phyloP scores from a whole-genome alignment of 768 basidiomycete species.

The Suillus placidus region DNA sequence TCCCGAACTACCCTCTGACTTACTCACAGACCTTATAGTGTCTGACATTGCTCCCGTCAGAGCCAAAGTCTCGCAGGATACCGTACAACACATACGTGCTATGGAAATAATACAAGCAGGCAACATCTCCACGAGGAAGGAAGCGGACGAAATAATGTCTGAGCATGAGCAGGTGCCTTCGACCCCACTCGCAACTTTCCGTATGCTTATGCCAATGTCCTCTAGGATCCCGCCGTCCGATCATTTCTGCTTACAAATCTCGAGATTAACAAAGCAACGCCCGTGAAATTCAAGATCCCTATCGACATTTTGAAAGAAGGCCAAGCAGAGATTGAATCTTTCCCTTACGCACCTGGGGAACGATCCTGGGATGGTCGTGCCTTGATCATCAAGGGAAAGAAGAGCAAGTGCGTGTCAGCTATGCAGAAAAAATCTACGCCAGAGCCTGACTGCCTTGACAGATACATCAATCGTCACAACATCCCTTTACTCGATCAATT shows the following conservation, averaged over 20 bases:
- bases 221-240: conserved; percentile 71
- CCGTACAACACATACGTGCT: conserved; percentile 61
- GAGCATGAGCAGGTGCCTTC: conserved; percentile 62
- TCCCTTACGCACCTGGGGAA: conserved; percentile 69
- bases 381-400: conserved; percentile 77
- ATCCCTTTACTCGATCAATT: conserved; percentile 60
- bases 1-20: conserved; percentile 41
- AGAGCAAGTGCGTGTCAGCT: conserved; percentile 58
- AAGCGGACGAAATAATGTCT: conserved; percentile 67
- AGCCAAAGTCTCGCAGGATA: conserved; percentile 62
- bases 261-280: conserved; percentile 33
- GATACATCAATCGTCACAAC: conserved; percentile 78
- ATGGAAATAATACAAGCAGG: conserved; percentile 75
- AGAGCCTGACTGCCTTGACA: conserved; percentile 28
- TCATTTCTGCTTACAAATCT: conserved; percentile 90
- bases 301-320: conserved; percentile 62
- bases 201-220: conserved; percentile 12
- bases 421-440: background rate
- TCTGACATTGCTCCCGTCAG: conserved; percentile 82
- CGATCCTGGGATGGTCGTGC: conserved; percentile 58
- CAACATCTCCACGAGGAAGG: conserved; percentile 59
- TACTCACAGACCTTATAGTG: conserved; percentile 63
- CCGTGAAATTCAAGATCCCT: conserved; percentile 73
- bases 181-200: too few species aligned
- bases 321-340: conserved; percentile 72